Percentiles rank a stretch among this genome's conserved stretches.
phyloP scores from a whole-genome alignment of 805 yeast genomes.

The Hanseniaspora thailandica region DNA sequence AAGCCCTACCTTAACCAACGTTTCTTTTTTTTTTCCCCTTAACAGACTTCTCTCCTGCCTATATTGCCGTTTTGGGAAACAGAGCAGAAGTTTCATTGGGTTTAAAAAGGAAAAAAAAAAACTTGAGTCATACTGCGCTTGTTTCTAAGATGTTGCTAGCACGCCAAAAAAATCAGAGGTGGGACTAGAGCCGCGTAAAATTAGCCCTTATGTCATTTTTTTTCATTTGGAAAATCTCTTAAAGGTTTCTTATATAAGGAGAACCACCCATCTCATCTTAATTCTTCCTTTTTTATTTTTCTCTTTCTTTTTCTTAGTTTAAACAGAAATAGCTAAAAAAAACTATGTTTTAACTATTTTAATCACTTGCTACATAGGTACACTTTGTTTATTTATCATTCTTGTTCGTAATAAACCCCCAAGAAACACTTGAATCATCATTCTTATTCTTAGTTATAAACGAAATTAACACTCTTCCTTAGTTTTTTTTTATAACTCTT shows the following conservation, averaged over 20 bases:
- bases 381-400: background rate
- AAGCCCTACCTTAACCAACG: background rate
- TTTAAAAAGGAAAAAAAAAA: too few species aligned
- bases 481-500: background rate
- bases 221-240: too few species aligned
- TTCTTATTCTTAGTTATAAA: background rate
- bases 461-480: background rate
- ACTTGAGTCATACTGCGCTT: background rate
- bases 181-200: too few species aligned
- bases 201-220: background rate
- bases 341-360: constrained; percentile 14
- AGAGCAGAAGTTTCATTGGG: background rate
- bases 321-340: background rate
- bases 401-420: constrained; percentile 1
- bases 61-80: background rate
- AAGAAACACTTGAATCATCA: background rate
- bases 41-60: background rate
- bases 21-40: background rate
- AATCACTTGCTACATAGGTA: background rate
- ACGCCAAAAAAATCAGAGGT: background rate
- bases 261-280: background rate
- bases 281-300: background rate
- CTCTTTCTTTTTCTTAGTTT: background rate
- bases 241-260: background rate
- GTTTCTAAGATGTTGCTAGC: background rate